These are phyloP conservation scores for Populus tomentosa DNA, from an alignment of 441 rosid genomes.

Conservation along the genomic window DNA sequence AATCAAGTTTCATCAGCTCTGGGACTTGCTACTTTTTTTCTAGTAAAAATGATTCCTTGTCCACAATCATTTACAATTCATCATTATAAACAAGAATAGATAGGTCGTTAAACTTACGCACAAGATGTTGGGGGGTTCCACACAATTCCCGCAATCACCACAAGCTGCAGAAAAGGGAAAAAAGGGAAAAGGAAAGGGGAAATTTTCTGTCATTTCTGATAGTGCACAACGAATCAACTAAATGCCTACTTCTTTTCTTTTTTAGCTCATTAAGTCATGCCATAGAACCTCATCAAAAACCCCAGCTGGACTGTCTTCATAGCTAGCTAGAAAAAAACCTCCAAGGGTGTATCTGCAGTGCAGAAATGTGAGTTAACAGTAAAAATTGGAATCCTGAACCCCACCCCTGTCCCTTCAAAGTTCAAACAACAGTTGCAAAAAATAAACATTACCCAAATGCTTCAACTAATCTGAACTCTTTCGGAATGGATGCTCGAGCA, in stretches of 20 bases:
- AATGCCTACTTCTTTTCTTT: background rate
- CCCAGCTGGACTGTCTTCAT: constrained; percentile 92
- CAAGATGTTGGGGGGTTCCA: constrained; percentile 99
- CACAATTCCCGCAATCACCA: constrained; percentile 89
- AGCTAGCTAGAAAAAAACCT: constrained; percentile 92
- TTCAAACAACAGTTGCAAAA: background rate
- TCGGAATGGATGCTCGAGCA: constrained; percentile 82
- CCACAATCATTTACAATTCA: constrained; percentile 1
- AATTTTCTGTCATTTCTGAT: background rate
- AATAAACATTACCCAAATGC: constrained; percentile 75
- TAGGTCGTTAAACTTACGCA: constrained; percentile 59
- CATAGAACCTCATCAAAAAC: constrained; percentile 82
- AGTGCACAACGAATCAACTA: background rate
- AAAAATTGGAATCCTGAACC: background rate
- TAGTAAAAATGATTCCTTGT: background rate
- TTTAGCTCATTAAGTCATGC: background rate
- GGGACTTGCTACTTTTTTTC: background rate
- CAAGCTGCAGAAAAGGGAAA: constrained; percentile 53
- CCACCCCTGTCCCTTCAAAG: background rate
- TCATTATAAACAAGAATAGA: constrained; percentile 15
- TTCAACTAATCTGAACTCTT: constrained; percentile 78
- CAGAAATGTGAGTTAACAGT: constrained; percentile 6
- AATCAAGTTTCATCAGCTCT: background rate
- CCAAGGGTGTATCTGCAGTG: constrained; percentile 83
- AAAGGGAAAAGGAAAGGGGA: background rate